Percentiles rank a stretch among this genome's conserved stretches.
phyloP scores from a whole-genome alignment of 169 alveolate species.

The Babesia ovis region DNA sequence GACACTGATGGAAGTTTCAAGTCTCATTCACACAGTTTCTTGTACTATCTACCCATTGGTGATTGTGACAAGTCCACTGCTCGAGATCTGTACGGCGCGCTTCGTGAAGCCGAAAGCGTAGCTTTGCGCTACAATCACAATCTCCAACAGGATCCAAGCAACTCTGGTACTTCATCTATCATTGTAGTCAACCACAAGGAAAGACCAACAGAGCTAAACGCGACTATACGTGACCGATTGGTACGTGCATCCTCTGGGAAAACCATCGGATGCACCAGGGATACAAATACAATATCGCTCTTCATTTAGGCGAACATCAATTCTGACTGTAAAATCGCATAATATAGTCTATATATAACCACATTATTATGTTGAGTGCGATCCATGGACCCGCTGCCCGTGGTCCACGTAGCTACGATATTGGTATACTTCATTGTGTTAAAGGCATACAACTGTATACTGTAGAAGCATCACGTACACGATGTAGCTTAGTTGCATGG shows the following conservation, averaged over 20 bases:
- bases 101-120: constrained; percentile 39
- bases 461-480: no score
- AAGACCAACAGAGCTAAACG: constrained; percentile 13
- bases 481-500: no score
- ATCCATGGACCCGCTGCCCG: no score
- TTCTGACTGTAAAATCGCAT: no score
- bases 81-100: constrained; percentile 23
- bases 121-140: constrained; percentile 15
- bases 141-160: background rate
- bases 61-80: constrained; percentile 26
- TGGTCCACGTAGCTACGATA: no score
- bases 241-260: constrained; percentile 46
- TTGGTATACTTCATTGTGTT: no score
- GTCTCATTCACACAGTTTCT: background rate
- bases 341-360: no score
- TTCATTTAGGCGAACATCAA: no score
- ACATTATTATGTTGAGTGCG: no score
- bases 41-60: constrained; percentile 22
- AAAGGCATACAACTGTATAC: no score
- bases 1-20: constrained; percentile 39
- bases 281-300: no score
- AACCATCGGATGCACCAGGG: background rate
- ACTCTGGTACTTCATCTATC: background rate
- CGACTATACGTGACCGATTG: constrained; percentile 51
- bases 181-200: constrained; percentile 29